phyloP scores from a whole-genome alignment of 805 yeast genomes.

The Cyberlindnera xylosilytica region DNA sequence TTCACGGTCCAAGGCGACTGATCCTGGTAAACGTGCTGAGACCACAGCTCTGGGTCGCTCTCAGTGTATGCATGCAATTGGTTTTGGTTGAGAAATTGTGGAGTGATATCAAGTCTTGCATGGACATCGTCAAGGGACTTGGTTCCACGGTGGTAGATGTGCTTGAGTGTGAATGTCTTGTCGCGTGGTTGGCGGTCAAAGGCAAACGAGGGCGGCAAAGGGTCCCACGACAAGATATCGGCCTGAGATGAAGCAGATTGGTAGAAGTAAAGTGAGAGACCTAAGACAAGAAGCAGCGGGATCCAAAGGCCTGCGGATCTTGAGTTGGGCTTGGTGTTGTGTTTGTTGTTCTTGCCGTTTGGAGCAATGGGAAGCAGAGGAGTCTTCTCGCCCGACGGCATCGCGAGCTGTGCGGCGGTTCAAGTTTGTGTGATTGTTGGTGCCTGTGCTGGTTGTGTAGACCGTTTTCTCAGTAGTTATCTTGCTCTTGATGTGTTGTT shows the following conservation, averaged over 20 bases:
- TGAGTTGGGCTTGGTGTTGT: neutral
- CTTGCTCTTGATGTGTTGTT: too few relatives aligned
- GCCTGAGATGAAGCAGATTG: too few relatives aligned
- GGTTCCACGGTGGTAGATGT: constrained; percentile 60
- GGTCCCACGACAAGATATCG: neutral
- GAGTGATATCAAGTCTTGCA: constrained; percentile 49
- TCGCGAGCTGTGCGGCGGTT: neutral
- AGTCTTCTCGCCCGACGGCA: constrained; percentile 6
- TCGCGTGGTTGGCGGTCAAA: neutral
- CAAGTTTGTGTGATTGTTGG: neutral
- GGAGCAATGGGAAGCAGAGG: constrained; percentile 6
- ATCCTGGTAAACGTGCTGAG: constrained; percentile 21
- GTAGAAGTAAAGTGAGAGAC: neutral
- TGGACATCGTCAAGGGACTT: constrained; percentile 41
- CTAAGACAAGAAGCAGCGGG: neutral
- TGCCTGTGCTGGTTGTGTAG: too few relatives aligned
- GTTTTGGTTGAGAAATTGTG: constrained; percentile 30
- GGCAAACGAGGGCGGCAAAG: neutral
- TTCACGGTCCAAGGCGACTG: constrained; percentile 39
- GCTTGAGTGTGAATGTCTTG: constrained; percentile 40
- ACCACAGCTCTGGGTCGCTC: constrained; percentile 15
- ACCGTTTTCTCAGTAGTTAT: too few relatives aligned
- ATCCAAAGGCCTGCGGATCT: neutral
- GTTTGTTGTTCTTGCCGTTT: neutral
- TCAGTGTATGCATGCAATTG: constrained; percentile 6